Conservation (phyloP, 108 stramenopile genomes). For the Mayamaea pseudoterrestris region DNA sequence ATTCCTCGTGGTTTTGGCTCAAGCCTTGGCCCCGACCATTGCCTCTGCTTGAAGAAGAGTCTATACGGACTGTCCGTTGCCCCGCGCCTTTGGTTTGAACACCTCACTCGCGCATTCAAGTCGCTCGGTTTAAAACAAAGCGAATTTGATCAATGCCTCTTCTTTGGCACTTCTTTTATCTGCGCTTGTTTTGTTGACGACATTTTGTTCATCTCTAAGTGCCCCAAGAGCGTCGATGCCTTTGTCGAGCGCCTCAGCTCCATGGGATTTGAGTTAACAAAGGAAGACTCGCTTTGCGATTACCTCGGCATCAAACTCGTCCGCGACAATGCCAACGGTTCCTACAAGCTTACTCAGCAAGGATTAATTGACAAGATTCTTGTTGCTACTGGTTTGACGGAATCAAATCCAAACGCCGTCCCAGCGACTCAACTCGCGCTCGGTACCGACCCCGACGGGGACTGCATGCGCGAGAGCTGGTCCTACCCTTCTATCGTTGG, state of each 20-base stretch:
- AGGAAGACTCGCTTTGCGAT: conserved; percentile 13
- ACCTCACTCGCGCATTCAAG: conserved; percentile 5
- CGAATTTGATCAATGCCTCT: conserved; percentile 25
- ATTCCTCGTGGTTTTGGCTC: conserved; percentile 10
- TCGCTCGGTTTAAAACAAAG: conserved; percentile 11
- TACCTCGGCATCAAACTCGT: conserved; percentile 17
- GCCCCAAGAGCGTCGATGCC: not conserved
- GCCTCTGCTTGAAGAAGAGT: conserved; percentile 3
- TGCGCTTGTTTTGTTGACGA: conserved; percentile 32
- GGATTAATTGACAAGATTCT: conserved; percentile 33
- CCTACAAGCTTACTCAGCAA: conserved; percentile 21
- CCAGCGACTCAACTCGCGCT: conserved; percentile 10
- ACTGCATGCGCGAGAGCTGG: conserved; percentile 3
- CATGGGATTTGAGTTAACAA: conserved; percentile 8
- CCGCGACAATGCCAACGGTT: conserved; percentile 1
- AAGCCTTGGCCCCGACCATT: not conserved
- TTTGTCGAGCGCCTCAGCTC: not conserved
- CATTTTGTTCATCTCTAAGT: not conserved
- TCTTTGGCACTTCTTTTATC: conserved; percentile 10
- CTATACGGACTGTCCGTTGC: conserved; percentile 8
- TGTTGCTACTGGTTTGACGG: conserved; percentile 24
- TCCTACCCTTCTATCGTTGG: conserved; percentile 1
- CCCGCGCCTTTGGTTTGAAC: conserved; percentile 17
- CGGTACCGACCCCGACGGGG: too few relatives aligned
- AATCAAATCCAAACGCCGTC: conserved; percentile 7